Evolutionary conservation across 345 rosid species (phyloP), one percentile per base, ranked within the genome.

Genomic region (Citrus cavaleriei): DNA sequence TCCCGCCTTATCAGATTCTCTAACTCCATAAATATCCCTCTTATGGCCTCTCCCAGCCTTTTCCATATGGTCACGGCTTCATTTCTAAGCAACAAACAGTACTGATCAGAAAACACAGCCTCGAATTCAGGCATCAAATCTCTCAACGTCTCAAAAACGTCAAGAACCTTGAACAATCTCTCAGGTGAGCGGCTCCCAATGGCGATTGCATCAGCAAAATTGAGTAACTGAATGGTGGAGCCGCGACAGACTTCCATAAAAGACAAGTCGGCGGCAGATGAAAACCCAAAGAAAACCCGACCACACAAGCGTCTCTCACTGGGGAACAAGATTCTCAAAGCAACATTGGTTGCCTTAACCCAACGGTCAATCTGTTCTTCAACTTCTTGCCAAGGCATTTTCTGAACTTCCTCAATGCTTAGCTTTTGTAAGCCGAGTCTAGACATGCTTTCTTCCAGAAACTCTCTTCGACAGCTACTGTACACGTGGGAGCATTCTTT

Each of bases 171-270:
- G 65, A 95, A 95, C 87, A 95, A 79, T 58, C 96, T 85, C 87
- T 93, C 99, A 0, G 99, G 99, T 2, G 96, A 87, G 30, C 97
- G 84, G 70, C 95, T 89, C 4, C 93, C 96, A 0, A 89, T 90
- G 0, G 98, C 94, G 38, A 95, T 72, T 0, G 95, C 93, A 21
- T 88, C 96, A 0, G 95, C 97, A 68, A 95, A 95, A 76, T 84
- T 92, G 58, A 93, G 87, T 28, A 95, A 87, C 76, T 91, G 96
- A 76, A 92, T 85, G 27, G 91, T 77, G 8, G 93, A 77, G n/a
- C 95, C 97, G 9, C 98, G 93, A 73, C 96, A 93, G 19, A 92
- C 97, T 82, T 95, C 99, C 99, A 95, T 95, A 84, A 95, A 95
- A 0, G 97, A 91, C 38, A 90, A 82, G 79, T 93, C 97, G 6